Base-by-base conservation (phyloP, 2,329 filamentous ascomycete genomes). In the Periconia sp. region DNA sequence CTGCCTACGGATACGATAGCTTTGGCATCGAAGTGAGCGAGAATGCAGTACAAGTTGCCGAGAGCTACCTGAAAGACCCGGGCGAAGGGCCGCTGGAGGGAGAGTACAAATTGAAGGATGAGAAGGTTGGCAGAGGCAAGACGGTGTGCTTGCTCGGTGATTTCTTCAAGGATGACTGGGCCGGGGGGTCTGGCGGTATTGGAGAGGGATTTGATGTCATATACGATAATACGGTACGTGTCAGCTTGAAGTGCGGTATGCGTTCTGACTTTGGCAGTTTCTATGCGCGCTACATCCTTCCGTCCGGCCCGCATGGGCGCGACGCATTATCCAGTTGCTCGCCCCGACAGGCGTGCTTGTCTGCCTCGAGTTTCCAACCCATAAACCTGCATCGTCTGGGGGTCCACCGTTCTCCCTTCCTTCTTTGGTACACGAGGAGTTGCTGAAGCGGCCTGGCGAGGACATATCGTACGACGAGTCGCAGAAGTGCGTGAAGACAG, bases 341-440 rank as follows among this genome's bases (percentile, higher is more conserved):
- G 69, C 77, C 11, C 69, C 75, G 1, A 67, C 66, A 3, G 81
- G 81, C 5, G 70, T 73, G 35, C 71, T 86, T 40, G 74, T 86
- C 35, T 85, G 83, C 69, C 78, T 95, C 48, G 89, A 95, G 65
- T 95, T 87, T 65, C 90, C 90, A 8, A 83, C 86, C 1, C 79
- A 82, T 48, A 94, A 92, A 66, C 77, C 82, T 29, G 78, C 85
- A 8, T 75, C 75, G 9, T 76, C 79, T 8, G 78, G 78, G 8
- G 89, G 90, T 0, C 89, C 90, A 10, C 89, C 90, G 2, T 92
- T 82, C 78, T 83, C 84, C 6, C 71, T 89, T 28, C 80, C 82
- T 10, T 79, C 87, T 1, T 79, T 83, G 47, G 80, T 88, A 19
- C 94, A 95, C 67, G 73, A 84, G 57, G 84, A 83, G 49, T 84